phyloP scores from a whole-genome alignment of 352 stramenopile species.

The Globisporangium paroecandrum region DNA sequence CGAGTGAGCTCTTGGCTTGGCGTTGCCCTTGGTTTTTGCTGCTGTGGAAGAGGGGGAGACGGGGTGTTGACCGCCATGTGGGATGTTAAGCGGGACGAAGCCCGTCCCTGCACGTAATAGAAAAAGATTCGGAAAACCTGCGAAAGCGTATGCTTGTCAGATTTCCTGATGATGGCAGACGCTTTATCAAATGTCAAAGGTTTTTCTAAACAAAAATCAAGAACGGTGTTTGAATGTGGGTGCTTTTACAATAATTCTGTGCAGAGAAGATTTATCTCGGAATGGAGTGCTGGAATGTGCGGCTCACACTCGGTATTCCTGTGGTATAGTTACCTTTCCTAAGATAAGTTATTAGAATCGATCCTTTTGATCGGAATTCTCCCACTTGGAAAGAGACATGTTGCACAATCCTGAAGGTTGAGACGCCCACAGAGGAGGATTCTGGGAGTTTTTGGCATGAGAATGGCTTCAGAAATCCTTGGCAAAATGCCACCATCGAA shows the following conservation, averaged over 20 bases:
- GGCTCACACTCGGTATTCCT: not conserved
- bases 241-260: not conserved
- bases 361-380: not conserved
- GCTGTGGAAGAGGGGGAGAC: not conserved
- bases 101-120: not conserved
- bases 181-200: not conserved
- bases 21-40: not conserved
- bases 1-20: not conserved
- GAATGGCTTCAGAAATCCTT: constrained; percentile 2
- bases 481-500: too few relatives aligned
- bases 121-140: constrained; percentile 11
- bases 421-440: not conserved
- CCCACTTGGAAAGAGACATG: not conserved
- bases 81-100: not conserved
- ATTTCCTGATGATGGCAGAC: not conserved
- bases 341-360: not conserved
- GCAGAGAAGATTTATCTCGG: not conserved
- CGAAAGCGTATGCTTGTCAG: not conserved
- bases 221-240: not conserved
- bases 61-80: not conserved
- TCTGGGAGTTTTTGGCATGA: not conserved
- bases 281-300: not conserved
- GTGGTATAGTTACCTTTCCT: not conserved
- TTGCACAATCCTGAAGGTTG: not conserved
- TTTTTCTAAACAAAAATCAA: not conserved